Evolutionary conservation across 768 basidiomycete species (phyloP), one percentile per base, ranked within the genome.

Genomic region (Lyophyllum atratum): DNA sequence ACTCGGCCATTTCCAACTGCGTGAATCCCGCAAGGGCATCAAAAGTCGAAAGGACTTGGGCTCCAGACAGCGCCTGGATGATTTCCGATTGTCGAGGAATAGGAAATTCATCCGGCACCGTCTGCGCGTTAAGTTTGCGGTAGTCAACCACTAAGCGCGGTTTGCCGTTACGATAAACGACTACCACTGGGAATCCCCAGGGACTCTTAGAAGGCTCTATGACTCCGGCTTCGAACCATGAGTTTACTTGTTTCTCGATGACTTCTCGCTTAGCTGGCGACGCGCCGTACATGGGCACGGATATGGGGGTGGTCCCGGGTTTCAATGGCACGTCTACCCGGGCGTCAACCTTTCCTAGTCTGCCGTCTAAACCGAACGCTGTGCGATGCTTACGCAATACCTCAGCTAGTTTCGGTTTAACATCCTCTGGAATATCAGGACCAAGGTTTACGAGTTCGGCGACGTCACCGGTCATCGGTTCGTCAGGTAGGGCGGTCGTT

Each of bases 131-230:
- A 21, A 69, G 48, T 25, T 59, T 61, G 1, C 74, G 49, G 39
- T 72, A 71, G 51, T 78, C 74, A 6, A 78, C 64, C 8, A 69
- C 70, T 40, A 79, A 59, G 0, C 72, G 60, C 0, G 75, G 69
- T 54, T 78, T 78, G 0, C 62, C 59, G 39, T 77, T 76, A 1
- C 71, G 56, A 52, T 77, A 78, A 0, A 70, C 72, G 8, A 77
- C 74, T 12, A 72, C 59, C 0, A 65, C 66, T 0, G 70, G 73
- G 0, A 67, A 67, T 0, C 44, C 70, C 72, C 72, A 81, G 0
- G 75, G 77, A 54, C 76, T 77, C 2, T 59, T 54, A 0, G 76
- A 78, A 0, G 69, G 70, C 49, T 80, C 74, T n/a, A 80, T 77
- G 0, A 80, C 72, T 0, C 67, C 75, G 2, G 63, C 54, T 15